A percentile compares a stretch with the other conserved stretches of the same genome.
These are phyloP conservation scores for Trifolium subterraneum DNA, from an alignment of 306 rosid genomes.

Conservation along the genomic window DNA sequence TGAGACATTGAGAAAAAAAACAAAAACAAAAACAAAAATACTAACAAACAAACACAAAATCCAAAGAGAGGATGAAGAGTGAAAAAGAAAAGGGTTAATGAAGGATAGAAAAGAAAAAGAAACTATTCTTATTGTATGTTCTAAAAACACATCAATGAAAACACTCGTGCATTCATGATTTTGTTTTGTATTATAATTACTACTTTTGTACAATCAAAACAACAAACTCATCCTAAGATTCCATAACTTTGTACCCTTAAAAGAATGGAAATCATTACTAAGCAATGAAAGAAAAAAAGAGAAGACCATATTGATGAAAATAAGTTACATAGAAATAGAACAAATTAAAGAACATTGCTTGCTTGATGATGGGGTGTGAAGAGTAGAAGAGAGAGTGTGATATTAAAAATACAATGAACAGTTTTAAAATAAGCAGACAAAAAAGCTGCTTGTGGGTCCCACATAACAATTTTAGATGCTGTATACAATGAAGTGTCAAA, in stretches of 20 bases:
- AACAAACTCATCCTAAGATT: constrained; percentile 45
- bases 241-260: constrained; percentile 40
- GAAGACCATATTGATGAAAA: constrained; percentile 33
- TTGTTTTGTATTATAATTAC: constrained; percentile 40
- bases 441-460: constrained; percentile 57
- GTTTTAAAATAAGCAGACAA: constrained; percentile 23
- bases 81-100: constrained; percentile 36
- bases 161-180: constrained; percentile 66
- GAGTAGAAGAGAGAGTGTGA: constrained; percentile 35
- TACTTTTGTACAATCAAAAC: constrained; percentile 42
- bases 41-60: constrained; percentile 34
- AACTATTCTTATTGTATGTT: constrained; percentile 34
- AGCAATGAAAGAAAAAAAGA: constrained; percentile 39
- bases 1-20: constrained; percentile 66
- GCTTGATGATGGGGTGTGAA: constrained; percentile 12
- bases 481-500: constrained; percentile 51
- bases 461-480: constrained; percentile 48
- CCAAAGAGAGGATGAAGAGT: constrained; percentile 40
- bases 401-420: constrained; percentile 10
- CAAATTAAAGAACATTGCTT: constrained; percentile 28
- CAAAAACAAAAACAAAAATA: constrained; percentile 1
- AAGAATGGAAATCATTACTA: constrained; percentile 44
- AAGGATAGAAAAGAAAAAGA: constrained; percentile 41
- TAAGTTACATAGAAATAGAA: constrained; percentile 24
- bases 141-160: constrained; percentile 60